These are phyloP conservation scores for Erodium texanum DNA, from an alignment of 441 rosid species.

Conservation along the genomic window DNA sequence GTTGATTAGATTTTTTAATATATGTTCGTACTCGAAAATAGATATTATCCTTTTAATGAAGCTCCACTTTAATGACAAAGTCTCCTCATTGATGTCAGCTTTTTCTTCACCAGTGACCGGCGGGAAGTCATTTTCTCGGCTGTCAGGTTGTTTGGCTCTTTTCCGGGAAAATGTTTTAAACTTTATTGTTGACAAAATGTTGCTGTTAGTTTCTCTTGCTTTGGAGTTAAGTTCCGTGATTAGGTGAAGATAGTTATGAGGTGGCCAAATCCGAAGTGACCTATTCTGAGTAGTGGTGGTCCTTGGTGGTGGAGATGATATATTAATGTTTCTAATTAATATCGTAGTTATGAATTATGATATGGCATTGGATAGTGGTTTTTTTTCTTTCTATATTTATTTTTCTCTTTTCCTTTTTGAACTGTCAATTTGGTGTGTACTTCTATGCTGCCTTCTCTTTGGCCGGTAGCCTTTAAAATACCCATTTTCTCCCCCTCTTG, in stretches of 20 bases:
- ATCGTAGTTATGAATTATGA: background rate
- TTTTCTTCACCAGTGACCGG: no score
- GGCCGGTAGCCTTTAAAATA: no score
- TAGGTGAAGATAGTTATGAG: background rate
- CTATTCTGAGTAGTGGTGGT: background rate
- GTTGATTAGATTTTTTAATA: background rate
- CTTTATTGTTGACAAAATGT: background rate
- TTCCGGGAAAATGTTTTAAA: no score
- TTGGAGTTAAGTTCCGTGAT: background rate
- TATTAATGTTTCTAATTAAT: no score
- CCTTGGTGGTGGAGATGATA: no score
- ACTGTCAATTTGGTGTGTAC: background rate
- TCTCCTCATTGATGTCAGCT: no score
- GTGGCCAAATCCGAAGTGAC: background rate
- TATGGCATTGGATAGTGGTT: background rate
- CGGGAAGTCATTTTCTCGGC: no score
- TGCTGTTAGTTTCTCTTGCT: background rate
- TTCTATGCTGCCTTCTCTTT: background rate
- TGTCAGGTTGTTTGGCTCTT: no score
- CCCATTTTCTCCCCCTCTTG: background rate
- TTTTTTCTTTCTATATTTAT: background rate
- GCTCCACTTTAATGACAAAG: no score
- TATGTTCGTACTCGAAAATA: no score
- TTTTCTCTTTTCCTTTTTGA: background rate
- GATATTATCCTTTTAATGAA: no score